These are phyloP conservation scores for Adansonia madagascariensis DNA, from an alignment of 441 rosid genomes.

Conservation along the genomic window DNA sequence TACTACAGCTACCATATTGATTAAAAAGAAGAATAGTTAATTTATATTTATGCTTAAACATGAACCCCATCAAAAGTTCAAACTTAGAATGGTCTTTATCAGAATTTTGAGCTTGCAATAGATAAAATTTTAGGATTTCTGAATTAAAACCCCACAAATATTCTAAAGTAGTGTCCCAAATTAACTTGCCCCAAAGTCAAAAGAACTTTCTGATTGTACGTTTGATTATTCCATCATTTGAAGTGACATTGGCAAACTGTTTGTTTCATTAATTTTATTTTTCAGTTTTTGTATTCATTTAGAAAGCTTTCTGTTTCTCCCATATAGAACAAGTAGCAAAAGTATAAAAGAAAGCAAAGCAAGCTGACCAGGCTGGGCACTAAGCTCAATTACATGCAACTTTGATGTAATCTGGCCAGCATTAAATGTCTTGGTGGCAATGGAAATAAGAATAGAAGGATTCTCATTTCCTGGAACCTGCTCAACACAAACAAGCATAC, in stretches of 20 bases:
- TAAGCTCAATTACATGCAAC: slow-evolving; percentile 96
- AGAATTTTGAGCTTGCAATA: background rate
- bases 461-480: slow-evolving; percentile 98
- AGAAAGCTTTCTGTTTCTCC: background rate
- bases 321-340: background rate
- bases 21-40: background rate
- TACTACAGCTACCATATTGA: background rate
- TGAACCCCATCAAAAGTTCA: background rate
- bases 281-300: background rate
- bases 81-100: background rate
- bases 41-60: background rate
- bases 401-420: slow-evolving; percentile 93
- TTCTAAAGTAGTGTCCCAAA: background rate
- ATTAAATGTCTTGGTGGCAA: slow-evolving; percentile 82
- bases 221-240: background rate
- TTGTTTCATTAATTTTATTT: slow-evolving; percentile 1
- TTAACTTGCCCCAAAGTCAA: slow-evolving; percentile 11
- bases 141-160: background rate
- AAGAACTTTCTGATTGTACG: slow-evolving; percentile 1
- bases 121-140: background rate
- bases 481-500: slow-evolving; percentile 19
- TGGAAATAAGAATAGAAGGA: slow-evolving; percentile 85
- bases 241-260: background rate
- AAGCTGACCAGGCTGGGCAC: slow-evolving; percentile 90
- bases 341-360: slow-evolving; percentile 17